These are phyloP conservation scores for Vairimorpha necatrix DNA, from an alignment of 371 early-diverging fungal species.

Conservation along the genomic window DNA sequence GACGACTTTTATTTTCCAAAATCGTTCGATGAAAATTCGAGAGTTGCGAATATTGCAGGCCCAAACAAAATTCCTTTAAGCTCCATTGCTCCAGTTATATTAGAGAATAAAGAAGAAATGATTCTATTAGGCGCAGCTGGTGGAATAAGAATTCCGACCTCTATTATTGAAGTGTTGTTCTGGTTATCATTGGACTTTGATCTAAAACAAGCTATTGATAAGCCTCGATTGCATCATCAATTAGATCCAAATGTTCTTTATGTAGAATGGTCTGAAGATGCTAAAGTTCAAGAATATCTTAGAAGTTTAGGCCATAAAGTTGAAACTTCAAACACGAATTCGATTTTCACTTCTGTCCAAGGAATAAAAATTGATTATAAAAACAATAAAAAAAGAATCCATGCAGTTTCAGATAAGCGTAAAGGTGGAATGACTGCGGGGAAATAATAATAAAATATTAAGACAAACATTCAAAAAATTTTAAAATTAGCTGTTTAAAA, in stretches of 20 bases:
- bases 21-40: constrained; percentile 74
- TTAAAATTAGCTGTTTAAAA: too few relatives aligned
- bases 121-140: constrained; percentile 84
- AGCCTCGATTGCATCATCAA: constrained; percentile 83
- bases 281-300: constrained; percentile 31
- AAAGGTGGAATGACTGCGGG: constrained; percentile 49
- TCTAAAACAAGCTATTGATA: constrained; percentile 71
- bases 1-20: constrained; percentile 91
- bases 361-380: constrained; percentile 47
- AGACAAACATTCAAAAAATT: too few relatives aligned
- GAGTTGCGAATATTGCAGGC: constrained; percentile 71
- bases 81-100: constrained; percentile 76
- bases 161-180: constrained; percentile 73
- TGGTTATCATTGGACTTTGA: constrained; percentile 70
- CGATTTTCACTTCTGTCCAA: constrained; percentile 56
- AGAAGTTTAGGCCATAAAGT: constrained; percentile 35
- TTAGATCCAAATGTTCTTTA: constrained; percentile 71
- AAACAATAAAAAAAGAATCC: constrained; percentile 16
- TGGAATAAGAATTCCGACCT: constrained; percentile 81
- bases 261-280: constrained; percentile 49
- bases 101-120: constrained; percentile 70
- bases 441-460: constrained; percentile 24
- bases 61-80: constrained; percentile 78
- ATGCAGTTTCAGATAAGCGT: constrained; percentile 54
- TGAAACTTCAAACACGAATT: constrained; percentile 41